Percentiles rank a stretch among this genome's conserved stretches.
Evolutionary conservation across 495 filamentous ascomycete genomes (phyloP).

Genomic region (Annulohypoxylon maeteangense): DNA sequence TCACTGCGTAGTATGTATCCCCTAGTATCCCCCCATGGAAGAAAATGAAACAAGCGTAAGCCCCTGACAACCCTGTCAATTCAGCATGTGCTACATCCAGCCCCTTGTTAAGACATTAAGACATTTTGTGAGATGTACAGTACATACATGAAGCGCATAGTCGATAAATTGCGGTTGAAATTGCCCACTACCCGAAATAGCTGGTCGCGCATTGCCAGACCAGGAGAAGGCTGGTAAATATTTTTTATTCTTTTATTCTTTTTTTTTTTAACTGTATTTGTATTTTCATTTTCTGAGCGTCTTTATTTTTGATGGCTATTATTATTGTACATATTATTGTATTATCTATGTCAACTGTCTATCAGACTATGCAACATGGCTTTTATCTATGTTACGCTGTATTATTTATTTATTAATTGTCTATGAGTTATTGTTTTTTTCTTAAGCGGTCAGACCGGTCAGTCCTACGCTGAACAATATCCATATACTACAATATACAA

Average conservation of each 20-base stretch:
- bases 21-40: conserved; percentile 40
- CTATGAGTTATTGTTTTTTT: conserved; percentile 6
- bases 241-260: conserved; percentile 14
- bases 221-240: conserved; percentile 35
- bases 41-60: conserved; percentile 47
- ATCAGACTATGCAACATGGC: not conserved
- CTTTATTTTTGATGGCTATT: not conserved
- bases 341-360: not conserved
- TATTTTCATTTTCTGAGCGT: conserved; percentile 7
- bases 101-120: conserved; percentile 39
- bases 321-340: too few relatives aligned
- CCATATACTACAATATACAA: not conserved
- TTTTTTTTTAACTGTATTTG: conserved; percentile 8
- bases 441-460: conserved; percentile 14
- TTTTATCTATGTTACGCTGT: conserved; percentile 4
- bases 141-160: conserved; percentile 35
- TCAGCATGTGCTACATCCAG: conserved; percentile 44
- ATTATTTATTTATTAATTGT: conserved; percentile 14
- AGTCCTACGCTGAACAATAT: conserved; percentile 4
- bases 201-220: conserved; percentile 31
- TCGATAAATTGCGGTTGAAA: conserved; percentile 45
- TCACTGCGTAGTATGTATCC: too few relatives aligned
- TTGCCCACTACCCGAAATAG: conserved; percentile 43
- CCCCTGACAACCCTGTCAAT: conserved; percentile 42
- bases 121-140: conserved; percentile 36